phyloP scores from a whole-genome alignment of 176 grass and related monocot species.

The Carex scoparia region DNA sequence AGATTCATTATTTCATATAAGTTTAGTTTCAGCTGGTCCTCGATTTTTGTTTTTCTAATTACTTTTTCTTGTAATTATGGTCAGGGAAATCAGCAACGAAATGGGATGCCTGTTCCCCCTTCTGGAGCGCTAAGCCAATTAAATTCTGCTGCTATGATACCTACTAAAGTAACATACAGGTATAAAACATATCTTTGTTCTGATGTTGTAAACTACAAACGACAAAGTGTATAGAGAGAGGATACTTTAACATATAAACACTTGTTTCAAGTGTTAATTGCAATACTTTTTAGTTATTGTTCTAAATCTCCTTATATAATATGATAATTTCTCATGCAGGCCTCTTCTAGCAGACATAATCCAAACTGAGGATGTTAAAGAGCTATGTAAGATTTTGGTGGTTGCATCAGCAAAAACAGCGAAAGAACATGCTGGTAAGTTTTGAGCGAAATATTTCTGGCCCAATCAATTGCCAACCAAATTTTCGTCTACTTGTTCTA shows the following conservation, averaged over 20 bases:
- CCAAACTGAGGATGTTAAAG: conserved; percentile 69
- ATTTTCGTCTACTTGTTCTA: background rate
- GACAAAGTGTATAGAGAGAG: background rate
- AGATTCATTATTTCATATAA: background rate
- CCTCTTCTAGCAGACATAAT: conserved; percentile 93
- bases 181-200: conserved; percentile 28
- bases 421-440: conserved; percentile 60
- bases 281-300: background rate
- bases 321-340: conserved; percentile 37
- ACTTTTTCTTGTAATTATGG: conserved; percentile 10
- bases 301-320: background rate
- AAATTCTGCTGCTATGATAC: conserved; percentile 34
- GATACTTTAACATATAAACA: background rate
- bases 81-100: conserved; percentile 52
- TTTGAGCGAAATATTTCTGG: background rate
- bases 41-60: background rate
- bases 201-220: background rate
- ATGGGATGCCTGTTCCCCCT: conserved; percentile 26
- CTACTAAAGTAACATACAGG: conserved; percentile 85
- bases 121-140: conserved; percentile 36
- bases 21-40: background rate
- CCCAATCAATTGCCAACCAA: background rate
- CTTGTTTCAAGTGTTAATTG: background rate
- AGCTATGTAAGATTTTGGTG: conserved; percentile 85
- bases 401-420: conserved; percentile 52